phyloP scores from a whole-genome alignment of 805 yeast genomes.

The Ogataea degrootiae region DNA sequence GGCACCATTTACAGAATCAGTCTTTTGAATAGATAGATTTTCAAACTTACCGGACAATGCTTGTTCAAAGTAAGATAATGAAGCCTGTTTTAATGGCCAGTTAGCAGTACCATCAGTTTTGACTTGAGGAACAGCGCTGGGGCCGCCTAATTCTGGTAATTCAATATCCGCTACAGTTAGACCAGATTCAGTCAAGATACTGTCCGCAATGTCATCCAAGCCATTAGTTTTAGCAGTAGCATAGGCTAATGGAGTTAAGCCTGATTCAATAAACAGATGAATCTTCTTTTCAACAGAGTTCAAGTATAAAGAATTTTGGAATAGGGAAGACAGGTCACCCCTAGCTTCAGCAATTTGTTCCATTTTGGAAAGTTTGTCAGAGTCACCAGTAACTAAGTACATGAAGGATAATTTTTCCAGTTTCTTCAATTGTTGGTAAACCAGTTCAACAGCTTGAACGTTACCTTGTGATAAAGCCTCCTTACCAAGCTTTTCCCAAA shows the following conservation, averaged over 20 bases:
- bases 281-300: slow-evolving; percentile 74
- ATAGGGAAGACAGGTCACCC: slow-evolving; percentile 70
- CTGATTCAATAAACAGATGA: slow-evolving; percentile 67
- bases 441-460: slow-evolving; percentile 76
- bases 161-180: slow-evolving; percentile 56
- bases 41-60: slow-evolving; percentile 79
- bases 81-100: slow-evolving; percentile 81
- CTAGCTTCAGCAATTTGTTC: slow-evolving; percentile 84
- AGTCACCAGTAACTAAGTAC: slow-evolving; percentile 80
- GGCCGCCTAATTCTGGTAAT: slow-evolving; percentile 31
- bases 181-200: slow-evolving; percentile 67
- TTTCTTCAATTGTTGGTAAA: slow-evolving; percentile 78
- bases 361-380: slow-evolving; percentile 73
- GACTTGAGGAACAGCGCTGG: slow-evolving; percentile 44
- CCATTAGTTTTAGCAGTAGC: slow-evolving; percentile 89
- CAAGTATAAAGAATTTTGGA: slow-evolving; percentile 77
- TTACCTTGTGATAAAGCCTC: slow-evolving; percentile 93
- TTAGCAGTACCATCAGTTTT: slow-evolving; percentile 40
- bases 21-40: slow-evolving; percentile 47
- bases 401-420: slow-evolving; percentile 89
- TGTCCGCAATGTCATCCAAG: slow-evolving; percentile 66
- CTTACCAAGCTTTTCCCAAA: slow-evolving; percentile 78
- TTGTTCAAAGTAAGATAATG: slow-evolving; percentile 77
- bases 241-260: slow-evolving; percentile 85
- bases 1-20: neutral